Evolutionary conservation across 352 stramenopile genomes (phyloP).

Genomic region (Thalassiosira mediterranea): DNA sequence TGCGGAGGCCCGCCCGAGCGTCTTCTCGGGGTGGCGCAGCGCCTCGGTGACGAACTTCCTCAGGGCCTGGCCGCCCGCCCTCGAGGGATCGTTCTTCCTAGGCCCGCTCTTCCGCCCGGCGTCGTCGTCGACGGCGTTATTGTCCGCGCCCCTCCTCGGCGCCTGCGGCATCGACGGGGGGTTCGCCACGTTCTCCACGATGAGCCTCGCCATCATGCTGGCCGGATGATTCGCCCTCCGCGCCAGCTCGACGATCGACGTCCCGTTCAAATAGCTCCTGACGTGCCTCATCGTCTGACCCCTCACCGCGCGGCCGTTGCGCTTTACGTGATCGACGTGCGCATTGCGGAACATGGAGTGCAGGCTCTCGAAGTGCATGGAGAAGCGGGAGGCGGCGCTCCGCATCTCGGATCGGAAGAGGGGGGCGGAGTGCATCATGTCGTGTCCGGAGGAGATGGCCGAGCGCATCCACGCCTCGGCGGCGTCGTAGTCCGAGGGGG

Average conservation of each 20-base stretch:
- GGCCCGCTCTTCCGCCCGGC: too few species aligned
- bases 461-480: constrained; percentile 58
- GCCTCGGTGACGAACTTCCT: constrained; percentile 59
- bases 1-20: constrained; percentile 38
- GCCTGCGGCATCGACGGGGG: neutral
- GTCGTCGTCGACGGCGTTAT: neutral
- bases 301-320: constrained; percentile 44
- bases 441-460: constrained; percentile 42
- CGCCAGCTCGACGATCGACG: constrained; percentile 63
- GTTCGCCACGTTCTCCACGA: constrained; percentile 65
- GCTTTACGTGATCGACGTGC: constrained; percentile 73
- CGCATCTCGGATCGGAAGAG: constrained; percentile 56
- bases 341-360: constrained; percentile 74
- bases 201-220: constrained; percentile 61
- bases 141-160: neutral
- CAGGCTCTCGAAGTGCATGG: constrained; percentile 57
- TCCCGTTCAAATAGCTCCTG: constrained; percentile 54
- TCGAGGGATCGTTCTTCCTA: constrained; percentile 5
- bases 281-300: constrained; percentile 40
- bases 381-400: constrained; percentile 33
- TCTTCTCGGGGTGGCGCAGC: constrained; percentile 61
- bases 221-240: constrained; percentile 66
- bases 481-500: constrained; percentile 61
- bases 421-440: constrained; percentile 60
- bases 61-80: neutral